Conservation (phyloP, 306 rosid species). For the Lathyrus sativus region DNA sequence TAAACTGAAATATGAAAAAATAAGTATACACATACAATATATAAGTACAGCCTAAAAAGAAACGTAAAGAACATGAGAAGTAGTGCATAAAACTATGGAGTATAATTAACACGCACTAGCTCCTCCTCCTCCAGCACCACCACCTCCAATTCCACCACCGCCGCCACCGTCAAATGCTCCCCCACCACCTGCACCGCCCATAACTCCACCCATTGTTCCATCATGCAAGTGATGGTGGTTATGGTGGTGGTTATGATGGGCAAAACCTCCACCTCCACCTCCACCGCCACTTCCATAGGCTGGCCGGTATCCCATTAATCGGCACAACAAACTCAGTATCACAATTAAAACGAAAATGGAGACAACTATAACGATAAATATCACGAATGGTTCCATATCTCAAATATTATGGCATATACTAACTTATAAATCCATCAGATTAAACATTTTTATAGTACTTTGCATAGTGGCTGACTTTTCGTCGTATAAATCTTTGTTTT, state of each 20-base stretch:
- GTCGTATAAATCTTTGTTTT: background rate
- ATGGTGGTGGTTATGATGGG: background rate
- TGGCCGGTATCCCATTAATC: background rate
- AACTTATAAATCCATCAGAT: background rate
- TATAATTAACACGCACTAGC: background rate
- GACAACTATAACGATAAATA: constrained; percentile 30
- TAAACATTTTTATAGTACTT: constrained; percentile 19
- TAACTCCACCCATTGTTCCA: background rate
- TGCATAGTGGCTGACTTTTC: background rate
- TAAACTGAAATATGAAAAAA: too few relatives aligned
- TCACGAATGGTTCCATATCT: constrained; percentile 34
- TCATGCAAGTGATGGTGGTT: background rate
- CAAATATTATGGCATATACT: background rate
- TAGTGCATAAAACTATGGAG: background rate
- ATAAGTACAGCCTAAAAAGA: background rate
- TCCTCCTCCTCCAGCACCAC: background rate
- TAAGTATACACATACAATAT: too few relatives aligned
- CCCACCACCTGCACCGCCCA: background rate
- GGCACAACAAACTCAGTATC: constrained; percentile 23
- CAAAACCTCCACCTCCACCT: constrained; percentile 3
- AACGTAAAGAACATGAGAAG: background rate
- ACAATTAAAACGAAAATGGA: background rate
- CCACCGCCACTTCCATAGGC: background rate
- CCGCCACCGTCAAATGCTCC: background rate
- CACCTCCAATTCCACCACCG: background rate